Evolutionary conservation across 495 filamentous ascomycete genomes (phyloP).

Genomic region (Cenococcum geophilum): DNA sequence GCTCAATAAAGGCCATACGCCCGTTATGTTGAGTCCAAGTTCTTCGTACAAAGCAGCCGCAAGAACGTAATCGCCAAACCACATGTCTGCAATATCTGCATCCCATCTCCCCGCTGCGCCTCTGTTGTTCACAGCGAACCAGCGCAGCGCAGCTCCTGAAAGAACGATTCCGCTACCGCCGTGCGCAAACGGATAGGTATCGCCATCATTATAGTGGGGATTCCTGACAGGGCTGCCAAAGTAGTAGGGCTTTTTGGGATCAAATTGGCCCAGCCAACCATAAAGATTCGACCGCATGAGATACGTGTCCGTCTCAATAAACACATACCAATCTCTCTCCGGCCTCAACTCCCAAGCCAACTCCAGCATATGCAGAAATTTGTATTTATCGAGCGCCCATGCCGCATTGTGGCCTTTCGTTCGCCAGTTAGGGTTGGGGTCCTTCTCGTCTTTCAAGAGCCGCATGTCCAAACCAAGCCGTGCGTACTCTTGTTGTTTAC

Average conservation of each 20-base stretch:
- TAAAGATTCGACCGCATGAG: conserved; percentile 22
- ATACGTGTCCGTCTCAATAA: conserved; percentile 24
- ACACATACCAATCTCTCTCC: conserved; percentile 25
- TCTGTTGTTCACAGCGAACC: conserved; percentile 9
- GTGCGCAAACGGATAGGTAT: conserved; percentile 9
- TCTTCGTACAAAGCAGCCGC: conserved; percentile 8
- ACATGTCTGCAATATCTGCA: not conserved
- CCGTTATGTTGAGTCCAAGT: conserved; percentile 9
- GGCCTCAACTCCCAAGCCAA: conserved; percentile 17
- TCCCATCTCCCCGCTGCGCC: conserved; percentile 13
- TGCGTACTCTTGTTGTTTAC: conserved; percentile 9
- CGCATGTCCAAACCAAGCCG: not conserved
- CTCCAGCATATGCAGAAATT: conserved; percentile 23
- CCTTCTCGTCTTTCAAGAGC: not conserved
- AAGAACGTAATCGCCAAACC: conserved; percentile 16
- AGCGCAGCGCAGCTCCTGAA: conserved; percentile 15
- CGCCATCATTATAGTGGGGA: conserved; percentile 3
- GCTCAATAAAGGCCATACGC: conserved; percentile 17
- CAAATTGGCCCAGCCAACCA: conserved; percentile 15
- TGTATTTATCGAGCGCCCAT: conserved; percentile 29
- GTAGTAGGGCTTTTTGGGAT: conserved; percentile 12
- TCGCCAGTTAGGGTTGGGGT: not conserved
- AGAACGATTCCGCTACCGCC: conserved; percentile 21
- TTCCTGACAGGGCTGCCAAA: conserved; percentile 5
- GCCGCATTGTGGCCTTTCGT: conserved; percentile 1